Base-by-base conservation (phyloP, 441 rosid genomes). In the Gossypium gossypioides region DNA sequence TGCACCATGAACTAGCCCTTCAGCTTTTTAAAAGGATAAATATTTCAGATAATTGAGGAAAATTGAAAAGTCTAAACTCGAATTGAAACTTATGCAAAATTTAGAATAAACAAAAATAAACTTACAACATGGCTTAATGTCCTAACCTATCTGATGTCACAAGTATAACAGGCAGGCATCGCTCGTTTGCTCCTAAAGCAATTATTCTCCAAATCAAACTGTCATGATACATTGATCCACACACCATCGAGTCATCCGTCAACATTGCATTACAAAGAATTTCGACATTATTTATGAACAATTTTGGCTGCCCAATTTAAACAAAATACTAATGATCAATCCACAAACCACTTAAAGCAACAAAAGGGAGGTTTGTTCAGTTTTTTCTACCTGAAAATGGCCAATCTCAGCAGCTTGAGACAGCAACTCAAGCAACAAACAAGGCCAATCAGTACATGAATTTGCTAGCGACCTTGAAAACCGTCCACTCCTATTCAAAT, bases 381-480 rank as follows among this genome's bases (percentile, higher is more conserved):
- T 34, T 2, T 29, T 13, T 21, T 50, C 61, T 80, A 90, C 98
- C 99, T 91, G 97, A 74, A 92, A 95, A 73, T 85, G 82, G 79
- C 85, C 92, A 76, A 81, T 84, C 80, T 95, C 98, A 25, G 99
- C 98, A 78, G 97, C 90, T 76, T 91, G 85, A 42, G 99, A 92
- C 79, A 95, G 75, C 85, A 95, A 81, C 73, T 95, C 98, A 16
- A 95, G 82, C 86, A 95, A 74, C 81, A 95, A 78, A 79, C 86
- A 86, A 29, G 97, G 99, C 99, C 98, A 95, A 60, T 92, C 95
- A 22, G 98, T 87, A 68, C 84, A 87, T 0, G 97, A 89, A 86
- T 95, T 83, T 0, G 97, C 96, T 67, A 92, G 77, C 0, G 96
- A 82, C 85, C 90, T 87, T 1, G 98, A 95, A 81, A 88, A 91